Evolutionary conservation across 495 filamentous ascomycete species (phyloP), one percentile per base, ranked within the genome.

Genomic region (Trichocladium uniseriatum): DNA sequence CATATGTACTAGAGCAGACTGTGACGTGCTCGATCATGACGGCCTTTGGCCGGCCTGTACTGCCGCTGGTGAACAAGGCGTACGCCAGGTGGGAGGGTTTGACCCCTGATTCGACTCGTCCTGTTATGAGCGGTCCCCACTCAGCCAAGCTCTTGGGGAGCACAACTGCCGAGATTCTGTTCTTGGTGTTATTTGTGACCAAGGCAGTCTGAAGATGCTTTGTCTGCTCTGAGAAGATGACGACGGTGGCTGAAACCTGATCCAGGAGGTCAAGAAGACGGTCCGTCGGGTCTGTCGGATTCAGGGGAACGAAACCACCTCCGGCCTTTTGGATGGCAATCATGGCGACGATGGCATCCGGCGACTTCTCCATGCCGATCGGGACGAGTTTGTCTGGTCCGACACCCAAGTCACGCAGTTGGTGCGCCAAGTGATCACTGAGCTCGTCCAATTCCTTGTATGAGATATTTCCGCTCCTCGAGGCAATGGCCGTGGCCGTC

Each of bases 221-320:
- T 4, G 38, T 40, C 13, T 38, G 27, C 37, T 48, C 45, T 3
- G 45, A 48, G 27, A 34, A 48, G 38, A 48, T 6, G 28, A 48
- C 35, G 4, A 48, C 2, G 45, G 45, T 31, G 45, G 32, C 24
- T 21, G 36, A 27, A 39, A 20, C 2, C 37, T 34, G 13, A 21
- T 38, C 3, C 24, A 34, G 18, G 41, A 38, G 22, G 31, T 32
- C 16, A 21, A 24, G 35, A 32, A 41, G 36, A 41, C 38, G 36
- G 24, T 49, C 46, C 10, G 34, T 15, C 0, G 10, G 79, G 48
- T 83, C 78, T 4, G 66, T 64, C 11, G 80, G 74, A 29, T 82
- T 78, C 18, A 83, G 60, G 3, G 77, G 76, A 15, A 81, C 77
- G 53, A 64, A 69, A 22, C 52, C 66, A 3, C 58, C 72, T 10